Percentiles rank a stretch among this genome's conserved stretches.
phyloP scores from a whole-genome alignment of 1,284 basidiomycete genomes.

The Mycosarcoma maydis region DNA sequence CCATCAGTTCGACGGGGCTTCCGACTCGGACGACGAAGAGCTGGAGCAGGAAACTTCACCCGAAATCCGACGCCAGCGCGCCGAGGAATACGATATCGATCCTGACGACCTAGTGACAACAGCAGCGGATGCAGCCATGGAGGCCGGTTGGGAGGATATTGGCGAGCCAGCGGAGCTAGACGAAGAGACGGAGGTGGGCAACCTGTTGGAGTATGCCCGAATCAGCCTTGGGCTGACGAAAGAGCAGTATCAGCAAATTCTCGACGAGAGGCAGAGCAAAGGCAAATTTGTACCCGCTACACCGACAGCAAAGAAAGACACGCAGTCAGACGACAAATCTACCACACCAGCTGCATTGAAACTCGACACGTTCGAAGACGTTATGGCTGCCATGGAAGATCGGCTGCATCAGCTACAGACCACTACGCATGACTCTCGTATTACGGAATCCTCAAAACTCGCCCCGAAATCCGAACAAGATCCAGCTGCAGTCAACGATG shows the following conservation, averaged over 20 bases:
- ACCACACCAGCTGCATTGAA: neutral
- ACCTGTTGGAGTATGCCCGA: conserved; percentile 50
- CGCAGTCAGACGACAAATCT: neutral
- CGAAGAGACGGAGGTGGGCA: conserved; percentile 38
- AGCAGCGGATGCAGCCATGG: neutral
- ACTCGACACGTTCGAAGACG: conserved; percentile 32
- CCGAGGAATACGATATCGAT: conserved; percentile 29
- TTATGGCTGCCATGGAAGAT: conserved; percentile 40
- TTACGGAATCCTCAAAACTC: too few relatives aligned
- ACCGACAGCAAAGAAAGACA: neutral
- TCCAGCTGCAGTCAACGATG: neutral
- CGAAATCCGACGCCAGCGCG: conserved; percentile 16
- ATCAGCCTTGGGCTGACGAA: conserved; percentile 42
- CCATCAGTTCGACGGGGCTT: conserved; percentile 37
- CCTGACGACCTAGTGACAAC: conserved; percentile 13
- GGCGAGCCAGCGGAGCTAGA: conserved; percentile 12
- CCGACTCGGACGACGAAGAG: conserved; percentile 41
- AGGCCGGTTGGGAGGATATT: conserved; percentile 9
- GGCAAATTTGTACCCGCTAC: conserved; percentile 38
- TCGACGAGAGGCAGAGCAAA: conserved; percentile 29
- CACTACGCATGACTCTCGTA: too few relatives aligned
- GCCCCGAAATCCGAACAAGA: too few relatives aligned
- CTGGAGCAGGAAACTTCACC: conserved; percentile 34
- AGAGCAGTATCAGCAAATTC: conserved; percentile 49
- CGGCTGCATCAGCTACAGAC: conserved; percentile 11